These are phyloP conservation scores for Clonostachys rosea DNA, from an alignment of 2,329 filamentous ascomycete species.

Conservation along the genomic window DNA sequence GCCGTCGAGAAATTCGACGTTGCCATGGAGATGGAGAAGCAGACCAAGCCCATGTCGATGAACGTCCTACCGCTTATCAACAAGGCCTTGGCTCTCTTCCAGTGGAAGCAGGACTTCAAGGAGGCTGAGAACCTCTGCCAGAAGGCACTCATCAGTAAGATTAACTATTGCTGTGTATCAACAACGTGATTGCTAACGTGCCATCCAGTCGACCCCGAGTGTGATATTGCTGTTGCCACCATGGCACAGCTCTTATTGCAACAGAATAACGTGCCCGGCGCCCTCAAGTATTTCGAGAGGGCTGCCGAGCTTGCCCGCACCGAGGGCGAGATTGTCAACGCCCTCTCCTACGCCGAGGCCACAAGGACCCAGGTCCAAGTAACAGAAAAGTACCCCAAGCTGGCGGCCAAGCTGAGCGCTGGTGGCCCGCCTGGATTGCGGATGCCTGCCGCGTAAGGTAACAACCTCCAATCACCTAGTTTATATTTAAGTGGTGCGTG, in stretches of 20 bases:
- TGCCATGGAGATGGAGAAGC: slow-evolving; percentile 98
- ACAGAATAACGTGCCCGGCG: slow-evolving; percentile 94
- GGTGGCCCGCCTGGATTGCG: slow-evolving; percentile 26
- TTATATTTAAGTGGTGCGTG: too few relatives aligned
- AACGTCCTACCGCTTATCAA: slow-evolving; percentile 97
- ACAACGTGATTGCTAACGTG: slow-evolving; percentile 26
- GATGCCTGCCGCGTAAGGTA: slow-evolving; percentile 24
- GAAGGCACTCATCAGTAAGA: slow-evolving; percentile 91
- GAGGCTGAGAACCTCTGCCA: slow-evolving; percentile 96
- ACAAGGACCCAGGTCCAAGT: slow-evolving; percentile 94
- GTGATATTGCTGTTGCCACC: slow-evolving; percentile 96
- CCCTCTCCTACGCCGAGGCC: slow-evolving; percentile 93
- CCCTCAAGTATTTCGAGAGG: slow-evolving; percentile 93
- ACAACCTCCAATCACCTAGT: slow-evolving; percentile 3
- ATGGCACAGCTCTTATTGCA: slow-evolving; percentile 97
- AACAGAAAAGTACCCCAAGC: slow-evolving; percentile 79
- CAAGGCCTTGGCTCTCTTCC: slow-evolving; percentile 94
- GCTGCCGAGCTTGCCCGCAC: slow-evolving; percentile 92
- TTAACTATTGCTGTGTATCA: slow-evolving; percentile 12
- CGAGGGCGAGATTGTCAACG: slow-evolving; percentile 93
- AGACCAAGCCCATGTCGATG: slow-evolving; percentile 89
- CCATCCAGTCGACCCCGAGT: slow-evolving; percentile 84
- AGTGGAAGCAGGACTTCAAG: slow-evolving; percentile 95
- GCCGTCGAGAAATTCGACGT: slow-evolving; percentile 98
- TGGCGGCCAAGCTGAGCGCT: slow-evolving; percentile 61